phyloP scores from a whole-genome alignment of 2,329 filamentous ascomycete genomes.

The Leptographium flavum region DNA sequence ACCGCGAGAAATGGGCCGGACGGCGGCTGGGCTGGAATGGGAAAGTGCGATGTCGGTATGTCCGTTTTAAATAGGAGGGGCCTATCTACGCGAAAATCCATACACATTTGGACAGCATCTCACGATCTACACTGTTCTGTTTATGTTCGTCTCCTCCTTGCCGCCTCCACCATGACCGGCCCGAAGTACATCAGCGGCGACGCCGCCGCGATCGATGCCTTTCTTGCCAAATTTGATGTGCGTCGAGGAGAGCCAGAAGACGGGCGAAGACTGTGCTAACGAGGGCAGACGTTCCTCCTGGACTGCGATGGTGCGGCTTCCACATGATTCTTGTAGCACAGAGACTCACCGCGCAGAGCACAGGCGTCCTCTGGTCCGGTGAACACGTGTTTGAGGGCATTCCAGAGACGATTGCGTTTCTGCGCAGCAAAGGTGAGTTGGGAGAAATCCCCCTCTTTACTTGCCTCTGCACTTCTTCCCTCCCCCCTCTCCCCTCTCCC shows the following conservation, averaged over 20 bases:
- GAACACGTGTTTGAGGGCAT: constrained; percentile 78
- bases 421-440: constrained; percentile 59
- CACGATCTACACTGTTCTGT: too few species aligned
- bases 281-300: constrained; percentile 67
- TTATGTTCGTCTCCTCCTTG: too few species aligned
- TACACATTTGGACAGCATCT: too few species aligned
- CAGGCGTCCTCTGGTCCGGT: constrained; percentile 93
- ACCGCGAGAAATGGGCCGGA: too few species aligned
- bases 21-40: too few species aligned
- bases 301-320: constrained; percentile 80
- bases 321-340: neutral
- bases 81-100: too few species aligned
- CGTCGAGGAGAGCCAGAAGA: too few species aligned
- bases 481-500: neutral
- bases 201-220: constrained; percentile 59
- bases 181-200: constrained; percentile 68
- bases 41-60: too few species aligned
- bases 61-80: too few species aligned
- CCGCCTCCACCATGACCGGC: constrained; percentile 1
- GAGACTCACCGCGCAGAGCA: constrained; percentile 9
- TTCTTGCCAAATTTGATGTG: constrained; percentile 86
- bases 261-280: neutral
- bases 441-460: constrained; percentile 9
- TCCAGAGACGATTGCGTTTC: constrained; percentile 69
- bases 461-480: neutral